phyloP scores from a whole-genome alignment of 2,329 filamentous ascomycete species.

The Corinectria fuckeliana region DNA sequence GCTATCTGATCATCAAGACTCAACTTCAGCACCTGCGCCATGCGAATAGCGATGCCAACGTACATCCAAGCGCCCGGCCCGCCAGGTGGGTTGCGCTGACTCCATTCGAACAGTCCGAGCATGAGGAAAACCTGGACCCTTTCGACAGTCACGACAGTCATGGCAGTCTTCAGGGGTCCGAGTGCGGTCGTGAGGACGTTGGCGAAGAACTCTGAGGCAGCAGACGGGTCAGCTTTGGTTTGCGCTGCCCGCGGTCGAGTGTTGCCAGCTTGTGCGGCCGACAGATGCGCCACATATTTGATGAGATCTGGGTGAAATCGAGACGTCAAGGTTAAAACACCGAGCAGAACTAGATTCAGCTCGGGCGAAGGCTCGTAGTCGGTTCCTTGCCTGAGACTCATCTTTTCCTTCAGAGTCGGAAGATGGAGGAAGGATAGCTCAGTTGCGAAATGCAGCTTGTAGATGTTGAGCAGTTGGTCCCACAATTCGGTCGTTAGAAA shows the following conservation, averaged over 20 bases:
- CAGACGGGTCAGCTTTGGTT: slow-evolving; percentile 54
- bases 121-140: slow-evolving; percentile 72
- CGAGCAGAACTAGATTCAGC: slow-evolving; percentile 66
- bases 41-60: slow-evolving; percentile 67
- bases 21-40: slow-evolving; percentile 67
- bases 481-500: slow-evolving; percentile 70
- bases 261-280: slow-evolving; percentile 42
- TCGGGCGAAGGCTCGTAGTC: slow-evolving; percentile 50
- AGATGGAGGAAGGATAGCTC: slow-evolving; percentile 76
- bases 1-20: slow-evolving; percentile 58
- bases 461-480: slow-evolving; percentile 73
- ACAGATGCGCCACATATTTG: slow-evolving; percentile 55
- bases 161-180: slow-evolving; percentile 53
- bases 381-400: slow-evolving; percentile 50
- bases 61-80: slow-evolving; percentile 71
- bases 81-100: slow-evolving; percentile 59
- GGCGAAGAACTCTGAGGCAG: slow-evolving; percentile 70
- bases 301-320: slow-evolving; percentile 70
- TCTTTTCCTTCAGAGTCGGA: slow-evolving; percentile 63
- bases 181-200: slow-evolving; percentile 61
- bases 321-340: slow-evolving; percentile 72
- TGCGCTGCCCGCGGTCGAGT: slow-evolving; percentile 44
- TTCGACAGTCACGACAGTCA: slow-evolving; percentile 63
- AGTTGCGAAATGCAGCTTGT: slow-evolving; percentile 73
- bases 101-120: slow-evolving; percentile 76